Percentiles rank a stretch among this genome's conserved stretches.
These are phyloP conservation scores for Calycina herbarum DNA, from an alignment of 2,329 filamentous ascomycete species.

Conservation along the genomic window DNA sequence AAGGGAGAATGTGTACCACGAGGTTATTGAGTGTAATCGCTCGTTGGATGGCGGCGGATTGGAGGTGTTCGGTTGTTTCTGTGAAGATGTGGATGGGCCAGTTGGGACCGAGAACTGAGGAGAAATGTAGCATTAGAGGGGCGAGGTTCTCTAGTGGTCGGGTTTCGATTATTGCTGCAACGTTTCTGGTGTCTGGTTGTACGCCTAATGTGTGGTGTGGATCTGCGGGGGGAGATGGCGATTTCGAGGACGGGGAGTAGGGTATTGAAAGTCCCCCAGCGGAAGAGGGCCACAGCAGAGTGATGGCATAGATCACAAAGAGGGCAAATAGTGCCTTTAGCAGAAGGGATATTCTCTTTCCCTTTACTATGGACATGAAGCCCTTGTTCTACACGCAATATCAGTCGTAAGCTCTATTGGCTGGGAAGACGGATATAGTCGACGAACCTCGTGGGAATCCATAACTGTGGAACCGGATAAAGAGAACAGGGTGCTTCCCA, in stretches of 20 bases:
- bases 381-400: constrained; percentile 2
- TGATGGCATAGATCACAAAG: not conserved
- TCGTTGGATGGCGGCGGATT: constrained; percentile 39
- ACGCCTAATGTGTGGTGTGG: not conserved
- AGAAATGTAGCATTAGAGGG: constrained; percentile 41
- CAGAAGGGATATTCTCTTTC: not conserved
- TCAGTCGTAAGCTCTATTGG: not conserved
- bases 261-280: not conserved
- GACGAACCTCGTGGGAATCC: not conserved
- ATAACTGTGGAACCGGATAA: not conserved
- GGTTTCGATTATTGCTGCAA: constrained; percentile 39
- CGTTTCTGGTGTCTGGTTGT: constrained; percentile 16
- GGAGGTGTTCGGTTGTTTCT: constrained; percentile 17
- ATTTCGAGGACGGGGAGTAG: not conserved
- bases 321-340: not conserved
- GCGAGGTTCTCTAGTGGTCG: constrained; percentile 35
- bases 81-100: constrained; percentile 47
- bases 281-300: not conserved
- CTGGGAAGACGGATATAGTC: not conserved
- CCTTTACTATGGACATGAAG: not conserved
- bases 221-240: not conserved
- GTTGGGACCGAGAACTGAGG: constrained; percentile 41
- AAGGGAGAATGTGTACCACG: constrained; percentile 40
- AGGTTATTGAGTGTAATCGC: constrained; percentile 36
- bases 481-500: not conserved